Base-by-base conservation (phyloP, 768 basidiomycete species). In the Psilocybe subaeruginosa region DNA sequence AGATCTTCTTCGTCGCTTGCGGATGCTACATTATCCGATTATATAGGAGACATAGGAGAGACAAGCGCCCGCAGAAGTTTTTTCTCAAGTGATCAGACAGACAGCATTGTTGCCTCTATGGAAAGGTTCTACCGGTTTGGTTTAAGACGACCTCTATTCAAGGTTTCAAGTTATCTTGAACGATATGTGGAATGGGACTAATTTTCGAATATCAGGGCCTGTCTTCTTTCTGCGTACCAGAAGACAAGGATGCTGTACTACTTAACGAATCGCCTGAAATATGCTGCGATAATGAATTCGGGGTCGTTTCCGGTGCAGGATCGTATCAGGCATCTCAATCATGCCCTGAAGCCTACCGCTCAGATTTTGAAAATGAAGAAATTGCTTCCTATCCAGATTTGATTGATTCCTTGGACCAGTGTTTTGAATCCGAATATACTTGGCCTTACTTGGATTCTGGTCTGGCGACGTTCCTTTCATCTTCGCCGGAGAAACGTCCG, bases 101-200 rank as follows among this genome's bases (percentile, higher is more conserved):
- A 76, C 53, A 71, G 73, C 19, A 64, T 86, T 41, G 73, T 70
- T 60, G 68, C 77, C 46, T 70, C 76, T 29, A 69, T 87, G 73
- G 80, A 82, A 58, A 72, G 73, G 50, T 66, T 85, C 27, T 85
- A 81, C 63, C 75, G 78, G 54, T 64, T 66, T 49, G 77, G 79
- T 12, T 68, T 82, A 63, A 76, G 74, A 43, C 78, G 76, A 6
- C 74, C 78, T 17, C 77, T 69, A 45, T 83, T 85, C 72, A 84
- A 83, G 81, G 85, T 84, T 63, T 35, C 27, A 43, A 14, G 27
- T 16, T 31, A 29, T 5, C 4, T 14, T 23, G 27, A 16, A 39
- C 19, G 39, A 39, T 29, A 59, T 19, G 17, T 27, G 11, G 27
- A 12, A 39, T 41, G n/a, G 17, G 4, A 48, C 23, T 30, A 23